Evolutionary conservation across 805 yeast genomes (phyloP).

Genomic region (Barnettozyma salicaria): DNA sequence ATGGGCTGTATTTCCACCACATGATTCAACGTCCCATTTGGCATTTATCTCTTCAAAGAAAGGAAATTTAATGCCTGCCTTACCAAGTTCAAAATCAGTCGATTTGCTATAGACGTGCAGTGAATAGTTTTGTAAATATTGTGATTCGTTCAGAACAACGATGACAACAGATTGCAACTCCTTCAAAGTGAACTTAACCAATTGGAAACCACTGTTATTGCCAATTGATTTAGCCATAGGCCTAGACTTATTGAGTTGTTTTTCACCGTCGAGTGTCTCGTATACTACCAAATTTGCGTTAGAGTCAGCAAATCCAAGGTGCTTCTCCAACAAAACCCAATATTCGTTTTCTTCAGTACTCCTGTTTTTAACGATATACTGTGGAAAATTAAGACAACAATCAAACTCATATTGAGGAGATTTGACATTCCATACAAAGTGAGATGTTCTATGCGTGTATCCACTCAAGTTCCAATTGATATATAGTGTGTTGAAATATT

Average conservation of each 20-base stretch:
- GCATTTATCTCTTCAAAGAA: constrained; percentile 27
- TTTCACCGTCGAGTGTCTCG: constrained; percentile 26
- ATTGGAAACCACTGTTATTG: constrained; percentile 35
- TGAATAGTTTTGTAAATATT: constrained; percentile 15
- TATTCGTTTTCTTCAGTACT: constrained; percentile 28
- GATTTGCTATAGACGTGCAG: constrained; percentile 15
- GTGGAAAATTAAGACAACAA: constrained; percentile 33
- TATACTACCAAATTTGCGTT: constrained; percentile 27
- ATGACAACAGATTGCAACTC: constrained; percentile 29
- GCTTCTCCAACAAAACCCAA: constrained; percentile 47
- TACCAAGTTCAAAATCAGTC: constrained; percentile 20
- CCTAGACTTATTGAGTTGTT: constrained; percentile 19
- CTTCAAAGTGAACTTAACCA: constrained; percentile 28
- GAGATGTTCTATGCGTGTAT: constrained; percentile 16
- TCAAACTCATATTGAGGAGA: constrained; percentile 5
- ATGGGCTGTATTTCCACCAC: constrained; percentile 52
- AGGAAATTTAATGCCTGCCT: constrained; percentile 29
- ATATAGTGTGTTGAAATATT: constrained; percentile 47
- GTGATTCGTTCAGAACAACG: constrained; percentile 17
- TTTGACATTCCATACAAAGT: constrained; percentile 27
- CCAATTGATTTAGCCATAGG: constrained; percentile 16
- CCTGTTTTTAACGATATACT: constrained; percentile 35
- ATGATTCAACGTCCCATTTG: constrained; percentile 38
- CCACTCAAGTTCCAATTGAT: constrained; percentile 55
- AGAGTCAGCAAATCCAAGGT: constrained; percentile 27